Conservation (phyloP, 495 filamentous ascomycete genomes). For the Aspergillus bridgeri region DNA sequence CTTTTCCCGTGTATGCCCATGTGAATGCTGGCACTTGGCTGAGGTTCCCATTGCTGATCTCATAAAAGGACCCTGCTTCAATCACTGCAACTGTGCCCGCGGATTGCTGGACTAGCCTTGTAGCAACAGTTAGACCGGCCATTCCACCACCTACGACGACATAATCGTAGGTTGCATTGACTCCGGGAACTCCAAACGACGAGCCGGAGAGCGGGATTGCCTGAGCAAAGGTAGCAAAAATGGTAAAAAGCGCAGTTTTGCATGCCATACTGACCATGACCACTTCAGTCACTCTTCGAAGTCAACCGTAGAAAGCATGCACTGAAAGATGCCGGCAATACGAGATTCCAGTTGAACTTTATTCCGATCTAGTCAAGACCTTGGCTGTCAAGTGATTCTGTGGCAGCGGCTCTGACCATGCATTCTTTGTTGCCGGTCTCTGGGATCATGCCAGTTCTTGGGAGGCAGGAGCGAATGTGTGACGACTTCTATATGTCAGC, state of each 20-base stretch:
- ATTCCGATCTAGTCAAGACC: neutral
- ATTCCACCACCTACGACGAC: constrained; percentile 50
- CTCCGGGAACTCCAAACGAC: neutral
- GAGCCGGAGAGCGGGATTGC: neutral
- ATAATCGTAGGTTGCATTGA: constrained; percentile 34
- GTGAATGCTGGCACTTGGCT: constrained; percentile 39
- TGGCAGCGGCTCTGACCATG: neutral
- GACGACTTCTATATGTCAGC: neutral
- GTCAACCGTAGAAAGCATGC: neutral
- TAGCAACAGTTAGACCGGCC: constrained; percentile 44
- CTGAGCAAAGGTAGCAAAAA: neutral
- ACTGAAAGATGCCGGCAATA: neutral
- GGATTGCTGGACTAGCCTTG: constrained; percentile 34
- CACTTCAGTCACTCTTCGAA: neutral
- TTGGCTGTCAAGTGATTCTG: neutral
- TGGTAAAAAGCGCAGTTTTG: neutral
- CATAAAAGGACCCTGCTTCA: constrained; percentile 53
- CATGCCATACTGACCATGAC: neutral
- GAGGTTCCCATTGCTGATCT: constrained; percentile 44
- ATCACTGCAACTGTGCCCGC: constrained; percentile 39
- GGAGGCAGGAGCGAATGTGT: neutral
- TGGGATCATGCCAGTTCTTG: neutral
- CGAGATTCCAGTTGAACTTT: neutral
- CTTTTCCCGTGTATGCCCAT: constrained; percentile 18
- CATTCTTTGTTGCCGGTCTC: neutral